These are phyloP conservation scores for Phytophthora palmivora DNA, from an alignment of 352 stramenopile genomes.

Conservation along the genomic window DNA sequence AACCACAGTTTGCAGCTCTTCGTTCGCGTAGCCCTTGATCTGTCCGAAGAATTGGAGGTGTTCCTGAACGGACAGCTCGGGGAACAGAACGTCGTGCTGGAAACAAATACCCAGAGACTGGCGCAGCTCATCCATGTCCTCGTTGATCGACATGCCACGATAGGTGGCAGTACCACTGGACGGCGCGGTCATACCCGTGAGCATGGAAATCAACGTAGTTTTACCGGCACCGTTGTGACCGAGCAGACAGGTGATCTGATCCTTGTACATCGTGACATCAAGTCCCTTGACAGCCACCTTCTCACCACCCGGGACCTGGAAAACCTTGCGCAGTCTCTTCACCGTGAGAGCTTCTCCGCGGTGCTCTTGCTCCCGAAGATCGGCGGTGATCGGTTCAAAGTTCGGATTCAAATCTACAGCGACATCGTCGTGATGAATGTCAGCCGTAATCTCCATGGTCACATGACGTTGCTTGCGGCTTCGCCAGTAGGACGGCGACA, in stretches of 20 bases:
- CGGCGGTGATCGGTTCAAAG: constrained; percentile 48
- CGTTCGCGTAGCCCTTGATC: no score
- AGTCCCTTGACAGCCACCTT: constrained; percentile 91
- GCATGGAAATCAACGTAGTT: no score
- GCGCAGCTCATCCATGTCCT: constrained; percentile 79
- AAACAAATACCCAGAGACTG: no score
- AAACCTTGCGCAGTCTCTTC: constrained; percentile 75
- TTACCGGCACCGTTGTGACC: no score
- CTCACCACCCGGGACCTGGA: constrained; percentile 74
- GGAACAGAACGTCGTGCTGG: no score
- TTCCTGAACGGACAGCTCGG: no score
- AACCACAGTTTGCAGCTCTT: no score
- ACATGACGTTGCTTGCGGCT: constrained; percentile 6
- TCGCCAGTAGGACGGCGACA: constrained; percentile 58
- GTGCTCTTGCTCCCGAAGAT: constrained; percentile 56
- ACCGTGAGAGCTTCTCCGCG: constrained; percentile 61
- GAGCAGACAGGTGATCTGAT: no score
- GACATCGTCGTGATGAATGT: constrained; percentile 30
- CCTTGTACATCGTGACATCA: no score
- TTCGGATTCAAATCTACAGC: constrained; percentile 51
- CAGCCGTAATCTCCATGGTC: background rate
- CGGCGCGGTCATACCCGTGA: no score
- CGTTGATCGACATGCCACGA: constrained; percentile 64
- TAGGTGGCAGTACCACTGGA: constrained; percentile 67
- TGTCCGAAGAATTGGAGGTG: no score